These are phyloP conservation scores for Pulveroboletus sp. DNA, from an alignment of 768 basidiomycete genomes.

Conservation along the genomic window DNA sequence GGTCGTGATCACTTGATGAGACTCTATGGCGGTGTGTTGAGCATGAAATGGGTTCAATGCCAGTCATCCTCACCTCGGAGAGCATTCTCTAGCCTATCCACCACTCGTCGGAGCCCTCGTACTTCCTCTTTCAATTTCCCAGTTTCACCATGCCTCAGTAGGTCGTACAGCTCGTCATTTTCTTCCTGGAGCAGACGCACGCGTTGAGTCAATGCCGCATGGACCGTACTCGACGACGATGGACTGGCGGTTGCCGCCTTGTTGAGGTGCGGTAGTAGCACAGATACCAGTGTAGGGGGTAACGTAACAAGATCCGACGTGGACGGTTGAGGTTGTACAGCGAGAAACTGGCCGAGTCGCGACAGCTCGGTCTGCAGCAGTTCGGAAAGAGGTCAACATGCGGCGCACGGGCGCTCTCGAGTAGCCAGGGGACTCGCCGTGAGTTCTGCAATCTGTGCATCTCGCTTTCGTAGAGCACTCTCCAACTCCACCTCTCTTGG, in stretches of 20 bases:
- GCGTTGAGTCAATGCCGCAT: constrained; percentile 74
- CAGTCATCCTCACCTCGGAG: constrained; percentile 58
- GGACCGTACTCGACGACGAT: constrained; percentile 52
- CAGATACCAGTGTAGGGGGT: constrained; percentile 66
- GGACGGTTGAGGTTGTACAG: constrained; percentile 56
- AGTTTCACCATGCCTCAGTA: constrained; percentile 72
- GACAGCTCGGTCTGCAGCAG: constrained; percentile 65
- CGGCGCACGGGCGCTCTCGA: constrained; percentile 20
- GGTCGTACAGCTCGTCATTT: constrained; percentile 81
- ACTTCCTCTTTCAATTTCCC: constrained; percentile 83
- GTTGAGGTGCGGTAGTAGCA: constrained; percentile 67
- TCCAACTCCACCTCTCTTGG: constrained; percentile 81
- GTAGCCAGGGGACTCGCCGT: constrained; percentile 48
- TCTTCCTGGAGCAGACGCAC: constrained; percentile 76
- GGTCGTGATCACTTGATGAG: constrained; percentile 65
- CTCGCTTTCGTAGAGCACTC: constrained; percentile 69
- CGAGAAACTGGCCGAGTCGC: constrained; percentile 62
- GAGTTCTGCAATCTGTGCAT: constrained; percentile 68
- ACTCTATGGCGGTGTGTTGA: constrained; percentile 48
- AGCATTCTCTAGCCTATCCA: constrained; percentile 68
- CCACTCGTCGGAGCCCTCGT: constrained; percentile 61
- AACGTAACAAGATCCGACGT: constrained; percentile 63
- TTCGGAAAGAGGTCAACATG: constrained; percentile 17
- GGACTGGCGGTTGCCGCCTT: constrained; percentile 33
- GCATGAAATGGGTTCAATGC: not conserved